Conservation (phyloP, 2,329 filamentous ascomycete genomes). For the Fonsecaea multimorphosa region DNA sequence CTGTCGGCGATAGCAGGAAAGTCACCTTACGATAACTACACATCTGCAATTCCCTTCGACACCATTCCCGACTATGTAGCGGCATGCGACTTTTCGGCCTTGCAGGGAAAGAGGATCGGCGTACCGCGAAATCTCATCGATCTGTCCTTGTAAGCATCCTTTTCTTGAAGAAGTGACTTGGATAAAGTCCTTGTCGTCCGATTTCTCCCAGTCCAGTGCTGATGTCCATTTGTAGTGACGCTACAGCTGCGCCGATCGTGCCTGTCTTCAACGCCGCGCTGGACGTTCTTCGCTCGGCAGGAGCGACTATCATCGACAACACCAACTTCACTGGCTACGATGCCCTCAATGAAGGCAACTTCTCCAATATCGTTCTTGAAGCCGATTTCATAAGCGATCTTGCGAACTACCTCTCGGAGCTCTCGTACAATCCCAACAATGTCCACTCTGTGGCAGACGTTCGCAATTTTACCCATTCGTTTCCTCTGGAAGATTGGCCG, state of each 20-base stretch:
- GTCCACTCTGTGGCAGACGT: conserved; percentile 61
- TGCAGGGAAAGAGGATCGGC: conserved; percentile 67
- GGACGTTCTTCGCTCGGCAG: conserved; percentile 58
- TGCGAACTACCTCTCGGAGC: conserved; percentile 63
- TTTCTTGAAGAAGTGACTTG: neutral
- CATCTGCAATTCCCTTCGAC: conserved; percentile 61
- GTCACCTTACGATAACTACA: conserved; percentile 63
- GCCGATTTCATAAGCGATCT: conserved; percentile 67
- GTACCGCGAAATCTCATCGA: conserved; percentile 66
- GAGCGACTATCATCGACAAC: conserved; percentile 66
- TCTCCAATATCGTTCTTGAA: conserved; percentile 53
- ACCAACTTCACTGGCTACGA: conserved; percentile 64
- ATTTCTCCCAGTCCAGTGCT: neutral
- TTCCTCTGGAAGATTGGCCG: conserved; percentile 64
- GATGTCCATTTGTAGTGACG: conserved; percentile 20
- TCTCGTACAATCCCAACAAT: conserved; percentile 64
- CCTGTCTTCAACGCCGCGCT: conserved; percentile 64
- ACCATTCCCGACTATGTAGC: conserved; percentile 65
- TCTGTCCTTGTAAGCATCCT: conserved; percentile 31
- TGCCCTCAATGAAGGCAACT: conserved; percentile 43
- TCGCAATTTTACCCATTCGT: conserved; percentile 61
- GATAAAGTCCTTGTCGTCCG: neutral
- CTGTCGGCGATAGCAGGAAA: conserved; percentile 64
- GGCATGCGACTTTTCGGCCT: conserved; percentile 60
- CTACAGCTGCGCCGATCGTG: conserved; percentile 51